Evolutionary conservation across 768 basidiomycete genomes (phyloP).

Genomic region (Calocera cornea): DNA sequence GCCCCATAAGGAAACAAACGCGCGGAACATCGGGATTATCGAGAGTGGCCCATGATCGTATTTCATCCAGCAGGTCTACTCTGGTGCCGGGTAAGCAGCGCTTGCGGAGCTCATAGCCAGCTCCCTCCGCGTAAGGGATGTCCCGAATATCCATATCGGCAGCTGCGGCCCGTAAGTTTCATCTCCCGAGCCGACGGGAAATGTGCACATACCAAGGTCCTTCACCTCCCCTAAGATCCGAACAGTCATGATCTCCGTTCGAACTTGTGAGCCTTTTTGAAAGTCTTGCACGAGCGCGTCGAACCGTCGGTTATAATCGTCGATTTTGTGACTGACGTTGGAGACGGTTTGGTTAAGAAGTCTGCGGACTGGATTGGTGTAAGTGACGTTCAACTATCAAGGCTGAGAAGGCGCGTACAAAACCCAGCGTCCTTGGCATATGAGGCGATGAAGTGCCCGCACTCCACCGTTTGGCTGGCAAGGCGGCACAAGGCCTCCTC

Average conservation of each 20-base stretch:
- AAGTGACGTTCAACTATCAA: not conserved
- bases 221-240: not conserved
- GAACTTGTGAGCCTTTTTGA: not conserved
- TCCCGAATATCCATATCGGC: not conserved
- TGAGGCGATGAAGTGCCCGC: not conserved
- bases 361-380: not conserved
- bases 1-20: slow-evolving; percentile 9
- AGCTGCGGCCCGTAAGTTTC: not conserved
- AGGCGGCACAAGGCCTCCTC: not conserved
- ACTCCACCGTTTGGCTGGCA: not conserved
- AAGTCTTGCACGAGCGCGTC: not conserved
- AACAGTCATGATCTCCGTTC: not conserved
- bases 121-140: not conserved
- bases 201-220: not conserved
- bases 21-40: not conserved
- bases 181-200: not conserved
- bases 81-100: slow-evolving; percentile 14
- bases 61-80: not conserved
- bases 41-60: slow-evolving; percentile 5
- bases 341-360: not conserved
- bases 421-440: not conserved
- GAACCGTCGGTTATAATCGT: not conserved
- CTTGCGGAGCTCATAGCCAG: not conserved
- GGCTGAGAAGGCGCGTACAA: not conserved
- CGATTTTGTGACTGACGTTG: not conserved